Percentiles rank a stretch among this genome's conserved stretches.
phyloP scores from a whole-genome alignment of 2,329 filamentous ascomycete species.

The Fusarium sp. region DNA sequence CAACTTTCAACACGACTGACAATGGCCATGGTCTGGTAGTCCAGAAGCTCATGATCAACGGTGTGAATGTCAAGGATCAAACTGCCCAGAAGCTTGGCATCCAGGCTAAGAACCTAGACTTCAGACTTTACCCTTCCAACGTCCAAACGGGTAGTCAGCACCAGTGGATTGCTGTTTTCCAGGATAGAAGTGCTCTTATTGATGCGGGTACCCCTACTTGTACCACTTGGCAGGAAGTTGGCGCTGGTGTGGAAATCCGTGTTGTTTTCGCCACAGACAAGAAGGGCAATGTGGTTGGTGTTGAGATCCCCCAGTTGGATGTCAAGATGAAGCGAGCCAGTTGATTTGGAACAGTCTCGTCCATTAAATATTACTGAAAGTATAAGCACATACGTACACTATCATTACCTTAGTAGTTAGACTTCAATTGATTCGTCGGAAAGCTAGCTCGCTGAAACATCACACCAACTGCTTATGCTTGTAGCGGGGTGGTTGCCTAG shows the following conservation, averaged over 20 bases:
- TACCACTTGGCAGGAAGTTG: slow-evolving; percentile 50
- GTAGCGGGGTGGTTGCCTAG: slow-evolving; percentile 36
- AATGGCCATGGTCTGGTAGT: slow-evolving; percentile 49
- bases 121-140: slow-evolving; percentile 52
- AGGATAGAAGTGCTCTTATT: slow-evolving; percentile 49
- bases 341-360: accelerated
- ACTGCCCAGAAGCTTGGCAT: slow-evolving; percentile 42
- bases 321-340: not conserved
- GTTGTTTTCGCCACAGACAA: slow-evolving; percentile 15
- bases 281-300: not conserved
- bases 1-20: slow-evolving; percentile 28
- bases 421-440: not conserved
- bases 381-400: not conserved
- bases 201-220: slow-evolving; percentile 54
- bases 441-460: not conserved
- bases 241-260: slow-evolving; percentile 18
- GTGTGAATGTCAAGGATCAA: slow-evolving; percentile 37
- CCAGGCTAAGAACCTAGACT: slow-evolving; percentile 44
- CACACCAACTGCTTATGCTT: not conserved
- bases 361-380: not conserved
- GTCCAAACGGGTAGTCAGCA: slow-evolving; percentile 33
- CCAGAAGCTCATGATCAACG: slow-evolving; percentile 17
- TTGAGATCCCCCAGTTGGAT: slow-evolving; percentile 26
- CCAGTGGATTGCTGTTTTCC: slow-evolving; percentile 51
- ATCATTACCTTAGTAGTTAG: too few relatives aligned